Base-by-base conservation (phyloP, 331 rosid species). In the Quercus phellos region DNA sequence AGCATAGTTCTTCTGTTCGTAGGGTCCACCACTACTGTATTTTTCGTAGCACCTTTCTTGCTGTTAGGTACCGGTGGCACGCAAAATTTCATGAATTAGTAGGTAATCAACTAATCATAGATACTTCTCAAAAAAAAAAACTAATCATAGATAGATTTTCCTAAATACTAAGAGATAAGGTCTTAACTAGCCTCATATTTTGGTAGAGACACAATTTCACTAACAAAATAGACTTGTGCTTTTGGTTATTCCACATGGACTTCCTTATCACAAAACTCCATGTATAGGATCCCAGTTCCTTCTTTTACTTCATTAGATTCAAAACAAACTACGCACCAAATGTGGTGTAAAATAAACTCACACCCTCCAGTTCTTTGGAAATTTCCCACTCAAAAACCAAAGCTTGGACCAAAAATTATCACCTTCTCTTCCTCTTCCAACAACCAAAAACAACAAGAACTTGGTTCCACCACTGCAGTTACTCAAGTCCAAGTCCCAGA, bases 341-440 rank as follows among this genome's bases (percentile, higher is more conserved):
- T 88, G 94, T 85, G 85, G 81, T 89, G 88, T 58, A 89, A 88
- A 68, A 56, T 94, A 71, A 89, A 78, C 87, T 76, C 85, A 75
- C 80, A 64, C 74, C 73, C 93, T 77, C 85, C 76, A 78, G 26
- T 80, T 73, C 84, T 84, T 10, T 79, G 84, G 88, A 90, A 85
- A 73, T 67, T 83, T 53, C 72, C 63, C 79, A 53, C 84, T 77
- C 54, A 72, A 24, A 87, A 82, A 54, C 66, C 87, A 55, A 68
- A 81, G 26, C 66, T 76, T 66, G 71, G 77, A 81, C 73, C 78
- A 54, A 89, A 80, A 81, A 75, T 59, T 24, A 46, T 77, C 34
- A 70, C 85, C 75, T 74, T 88, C 55, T 87, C 85, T 86, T 88
- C 90, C 66, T 75, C 85, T 80, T 77, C 87, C 55, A 73, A 71